These are phyloP conservation scores for Nyssa sinensis DNA, from an alignment of 148 eudicot genomes.

Conservation along the genomic window DNA sequence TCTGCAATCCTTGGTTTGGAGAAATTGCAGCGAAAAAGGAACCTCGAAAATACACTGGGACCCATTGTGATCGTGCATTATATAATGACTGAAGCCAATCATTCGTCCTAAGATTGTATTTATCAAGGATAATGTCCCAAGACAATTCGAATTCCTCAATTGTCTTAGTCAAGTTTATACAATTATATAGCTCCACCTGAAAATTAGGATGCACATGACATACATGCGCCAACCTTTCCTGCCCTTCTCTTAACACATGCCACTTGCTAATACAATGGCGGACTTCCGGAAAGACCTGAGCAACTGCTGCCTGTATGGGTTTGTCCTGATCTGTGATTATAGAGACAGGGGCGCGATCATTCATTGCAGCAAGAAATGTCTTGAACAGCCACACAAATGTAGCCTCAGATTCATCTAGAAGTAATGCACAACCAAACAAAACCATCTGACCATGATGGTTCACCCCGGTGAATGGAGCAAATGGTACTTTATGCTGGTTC, in stretches of 20 bases:
- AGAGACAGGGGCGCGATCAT: slow-evolving; percentile 63
- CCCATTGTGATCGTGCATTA: slow-evolving; percentile 67
- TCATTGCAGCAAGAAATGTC: slow-evolving; percentile 89
- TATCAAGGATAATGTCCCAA: slow-evolving; percentile 65
- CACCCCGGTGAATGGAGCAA: slow-evolving; percentile 85
- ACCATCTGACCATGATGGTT: slow-evolving; percentile 85
- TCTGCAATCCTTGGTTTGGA: slow-evolving; percentile 49
- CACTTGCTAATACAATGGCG: slow-evolving; percentile 82
- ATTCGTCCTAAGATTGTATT: slow-evolving; percentile 69
- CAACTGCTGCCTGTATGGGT: slow-evolving; percentile 59
- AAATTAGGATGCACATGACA: slow-evolving; percentile 66
- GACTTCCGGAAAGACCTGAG: slow-evolving; percentile 64
- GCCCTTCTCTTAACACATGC: slow-evolving; percentile 87
- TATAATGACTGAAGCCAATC: slow-evolving; percentile 84
- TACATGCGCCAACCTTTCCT: slow-evolving; percentile 61
- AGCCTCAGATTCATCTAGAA: slow-evolving; percentile 91
- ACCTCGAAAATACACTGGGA: slow-evolving; percentile 80
- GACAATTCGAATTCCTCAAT: slow-evolving; percentile 83
- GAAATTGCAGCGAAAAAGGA: slow-evolving; percentile 75
- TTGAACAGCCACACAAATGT: slow-evolving; percentile 79
- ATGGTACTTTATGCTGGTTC: slow-evolving; percentile 69
- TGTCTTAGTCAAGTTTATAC: slow-evolving; percentile 82
- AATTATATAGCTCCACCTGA: slow-evolving; percentile 75
- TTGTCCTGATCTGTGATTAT: slow-evolving; percentile 67
- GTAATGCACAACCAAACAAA: slow-evolving; percentile 84